These are phyloP conservation scores for Cladosporium sp. DNA, from an alignment of 2,329 filamentous ascomycete species.

Conservation along the genomic window DNA sequence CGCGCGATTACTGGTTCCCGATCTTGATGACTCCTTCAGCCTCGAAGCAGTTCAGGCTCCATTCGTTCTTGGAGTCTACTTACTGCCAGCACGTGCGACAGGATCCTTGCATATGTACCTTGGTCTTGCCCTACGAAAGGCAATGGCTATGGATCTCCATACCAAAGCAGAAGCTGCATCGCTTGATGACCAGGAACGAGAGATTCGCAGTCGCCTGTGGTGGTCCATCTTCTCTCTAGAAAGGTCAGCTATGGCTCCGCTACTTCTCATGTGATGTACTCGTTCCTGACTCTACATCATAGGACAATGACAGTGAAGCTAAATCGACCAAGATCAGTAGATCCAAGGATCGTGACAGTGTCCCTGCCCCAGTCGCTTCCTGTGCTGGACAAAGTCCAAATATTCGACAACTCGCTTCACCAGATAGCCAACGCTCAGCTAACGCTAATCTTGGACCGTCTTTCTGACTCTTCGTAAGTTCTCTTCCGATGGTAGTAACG, in stretches of 20 bases:
- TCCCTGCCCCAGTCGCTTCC: background rate
- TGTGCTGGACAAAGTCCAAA: background rate
- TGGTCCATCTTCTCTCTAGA: constrained; percentile 10
- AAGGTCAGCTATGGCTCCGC: background rate
- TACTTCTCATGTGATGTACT: background rate
- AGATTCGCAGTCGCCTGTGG: constrained; percentile 5
- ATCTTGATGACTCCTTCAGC: background rate
- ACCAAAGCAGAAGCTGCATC: background rate
- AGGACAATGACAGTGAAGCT: constrained; percentile 9
- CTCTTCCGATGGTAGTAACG: background rate
- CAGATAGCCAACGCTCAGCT: constrained; percentile 6
- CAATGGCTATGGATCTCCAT: constrained; percentile 5
- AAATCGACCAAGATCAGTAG: constrained; percentile 7
- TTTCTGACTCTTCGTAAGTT: constrained; percentile 2
- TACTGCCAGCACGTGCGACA: constrained; percentile 2
- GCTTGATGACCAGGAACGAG: background rate
- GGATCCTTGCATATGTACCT: constrained; percentile 9
- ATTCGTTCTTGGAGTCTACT: constrained; percentile 8
- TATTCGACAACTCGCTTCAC: constrained; percentile 6
- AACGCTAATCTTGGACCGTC: background rate
- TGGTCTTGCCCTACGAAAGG: constrained; percentile 9
- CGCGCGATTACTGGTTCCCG: constrained; percentile 4
- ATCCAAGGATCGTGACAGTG: background rate
- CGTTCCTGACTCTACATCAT: background rate
- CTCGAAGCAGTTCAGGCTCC: constrained; percentile 10